Evolutionary conservation across 73 alveolate species (phyloP).

Genomic region (Paramecium sexaurelia): DNA sequence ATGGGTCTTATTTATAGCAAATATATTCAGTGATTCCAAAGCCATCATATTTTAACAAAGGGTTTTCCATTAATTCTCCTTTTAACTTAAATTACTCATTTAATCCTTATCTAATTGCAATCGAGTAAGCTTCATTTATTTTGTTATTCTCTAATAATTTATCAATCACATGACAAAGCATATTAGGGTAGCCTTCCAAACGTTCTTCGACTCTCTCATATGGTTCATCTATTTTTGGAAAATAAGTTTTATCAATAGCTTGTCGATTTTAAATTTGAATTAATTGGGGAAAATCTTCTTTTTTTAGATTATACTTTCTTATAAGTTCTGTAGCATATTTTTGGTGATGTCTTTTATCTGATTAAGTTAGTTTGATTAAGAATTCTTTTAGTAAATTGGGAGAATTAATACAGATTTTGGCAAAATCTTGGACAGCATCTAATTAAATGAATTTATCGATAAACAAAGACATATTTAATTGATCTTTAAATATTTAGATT

Average conservation of each 20-base stretch:
- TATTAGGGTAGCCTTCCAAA: background rate
- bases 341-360: background rate
- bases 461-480: background rate
- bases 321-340: constrained; percentile 51
- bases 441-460: constrained; percentile 36
- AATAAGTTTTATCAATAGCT: constrained; percentile 3
- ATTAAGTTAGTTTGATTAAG: background rate
- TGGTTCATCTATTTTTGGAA: background rate
- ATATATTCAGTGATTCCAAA: constrained; percentile 39
- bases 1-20: background rate
- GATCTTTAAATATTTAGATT: background rate
- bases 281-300: constrained; percentile 18
- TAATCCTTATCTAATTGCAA: background rate
- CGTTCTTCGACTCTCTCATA: constrained; percentile 58
- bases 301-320: background rate
- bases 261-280: background rate
- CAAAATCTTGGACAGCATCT: background rate
- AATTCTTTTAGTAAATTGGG: background rate
- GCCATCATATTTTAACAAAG: background rate
- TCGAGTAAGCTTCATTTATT: constrained; percentile 34
- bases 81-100: background rate
- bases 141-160: background rate
- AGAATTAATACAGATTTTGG: background rate
- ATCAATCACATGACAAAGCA: constrained; percentile 25
- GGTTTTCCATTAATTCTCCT: background rate